Base-by-base conservation (phyloP, 768 basidiomycete species). In the Suillus bovinus region DNA sequence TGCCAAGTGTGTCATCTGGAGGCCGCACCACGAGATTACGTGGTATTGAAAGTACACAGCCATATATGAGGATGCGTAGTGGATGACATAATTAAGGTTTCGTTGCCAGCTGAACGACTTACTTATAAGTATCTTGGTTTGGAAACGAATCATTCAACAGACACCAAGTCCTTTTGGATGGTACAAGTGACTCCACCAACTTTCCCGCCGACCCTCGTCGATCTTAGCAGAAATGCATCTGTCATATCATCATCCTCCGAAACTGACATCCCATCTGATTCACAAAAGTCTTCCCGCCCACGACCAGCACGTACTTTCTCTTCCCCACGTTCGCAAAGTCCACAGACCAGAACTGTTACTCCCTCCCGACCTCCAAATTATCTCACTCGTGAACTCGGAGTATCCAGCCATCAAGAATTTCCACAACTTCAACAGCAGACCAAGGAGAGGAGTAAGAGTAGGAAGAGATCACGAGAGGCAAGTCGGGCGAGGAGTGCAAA, bases 221-320 rank as follows among this genome's bases (percentile, higher is more conserved):
- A 87, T 71, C 81, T 91, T 57, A 88, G 86, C 77, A 83, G 90
- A 72, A 90, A 90, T 78, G 81, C 89, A 1, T 90, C 89, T 14
- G 90, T 89, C 71, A 88, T 91, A 61, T 90, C 85, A 3, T 82
- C 88, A 0, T 85, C 81, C 46, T 87, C 85, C 64, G 82, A 80
- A 69, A 87, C 86, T 41, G 78, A 80, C 62, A 71, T 66, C 75
- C 77, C 57, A 0, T 78, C 78, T 49, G 74, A 78, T 56, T 60
- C 78, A 41, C 68, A 81, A 55, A 75, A 72, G 29, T 78, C 81
- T 8, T 78, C 82, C 16, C 79, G 82, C 0, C 81, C 80, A 33
- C 84, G 87, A 5, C 86, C 87, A 7, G 73, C 82, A 8, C 84
- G 88, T 49, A 84, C 82, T 0, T 90, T 84, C 61, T 86, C 88